Evolutionary conservation across 1,284 basidiomycete genomes (phyloP).

Genomic region (Porodaedalea pini): DNA sequence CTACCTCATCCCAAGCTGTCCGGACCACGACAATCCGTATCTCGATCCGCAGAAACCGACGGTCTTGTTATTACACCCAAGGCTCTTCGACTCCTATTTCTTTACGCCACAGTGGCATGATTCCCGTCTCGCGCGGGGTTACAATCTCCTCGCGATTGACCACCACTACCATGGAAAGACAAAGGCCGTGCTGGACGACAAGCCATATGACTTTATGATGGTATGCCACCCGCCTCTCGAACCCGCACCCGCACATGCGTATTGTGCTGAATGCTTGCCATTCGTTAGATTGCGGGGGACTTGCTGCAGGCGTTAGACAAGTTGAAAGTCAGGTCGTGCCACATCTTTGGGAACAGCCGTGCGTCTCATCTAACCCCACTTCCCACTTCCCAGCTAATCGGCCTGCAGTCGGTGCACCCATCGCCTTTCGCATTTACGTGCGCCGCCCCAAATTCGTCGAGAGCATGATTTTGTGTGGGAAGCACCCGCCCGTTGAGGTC

Average conservation of each 20-base stretch:
- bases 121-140: slow-evolving; percentile 21
- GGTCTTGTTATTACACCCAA: slow-evolving; percentile 22
- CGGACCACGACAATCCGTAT: slow-evolving; percentile 19
- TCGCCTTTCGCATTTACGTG: slow-evolving; percentile 13
- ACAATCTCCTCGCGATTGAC: slow-evolving; percentile 23
- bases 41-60: slow-evolving; percentile 20
- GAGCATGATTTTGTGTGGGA: slow-evolving; percentile 20
- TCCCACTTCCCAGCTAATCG: not conserved
- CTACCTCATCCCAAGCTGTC: slow-evolving; percentile 22
- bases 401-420: slow-evolving; percentile 6
- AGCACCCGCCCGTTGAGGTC: slow-evolving; percentile 21
- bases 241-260: too few relatives aligned
- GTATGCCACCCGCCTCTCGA: slow-evolving; percentile 4
- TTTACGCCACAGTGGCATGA: slow-evolving; percentile 22
- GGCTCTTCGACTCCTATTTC: slow-evolving; percentile 23
- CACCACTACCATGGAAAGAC: slow-evolving; percentile 24
- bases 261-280: not conserved
- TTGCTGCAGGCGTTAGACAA: slow-evolving; percentile 19
- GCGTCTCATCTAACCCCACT: slow-evolving; percentile 11
- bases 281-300: slow-evolving; percentile 19
- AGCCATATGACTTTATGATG: slow-evolving; percentile 22
- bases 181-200: slow-evolving; percentile 19
- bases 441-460: slow-evolving; percentile 14
- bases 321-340: slow-evolving; percentile 19
- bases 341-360: slow-evolving; percentile 22